A percentile compares a stretch with the other conserved stretches of the same genome.
Evolutionary conservation across 371 early-diverging fungal genomes (phyloP).

Genomic region (Syncephalastrum sp.): DNA sequence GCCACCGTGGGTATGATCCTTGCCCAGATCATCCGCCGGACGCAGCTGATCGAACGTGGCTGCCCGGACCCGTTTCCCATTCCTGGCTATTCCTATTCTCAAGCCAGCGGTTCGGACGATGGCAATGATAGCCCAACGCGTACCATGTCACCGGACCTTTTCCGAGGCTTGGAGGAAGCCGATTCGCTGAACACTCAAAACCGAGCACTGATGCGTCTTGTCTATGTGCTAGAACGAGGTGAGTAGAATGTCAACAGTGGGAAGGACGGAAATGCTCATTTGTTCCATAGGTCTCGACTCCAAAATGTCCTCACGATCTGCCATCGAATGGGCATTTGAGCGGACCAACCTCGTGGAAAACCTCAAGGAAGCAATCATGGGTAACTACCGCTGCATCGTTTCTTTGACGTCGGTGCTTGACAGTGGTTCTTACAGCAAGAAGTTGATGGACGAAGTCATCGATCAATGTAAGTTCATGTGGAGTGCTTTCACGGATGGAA

Average conservation of each 20-base stretch:
- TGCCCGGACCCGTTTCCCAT: constrained; percentile 48
- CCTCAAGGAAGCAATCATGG: constrained; percentile 61
- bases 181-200: constrained; percentile 49
- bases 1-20: constrained; percentile 68
- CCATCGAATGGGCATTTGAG: constrained; percentile 63
- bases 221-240: constrained; percentile 64
- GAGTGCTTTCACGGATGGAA: not conserved
- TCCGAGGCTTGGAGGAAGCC: constrained; percentile 42
- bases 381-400: constrained; percentile 60
- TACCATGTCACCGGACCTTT: constrained; percentile 23
- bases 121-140: constrained; percentile 9
- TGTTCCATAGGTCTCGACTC: constrained; percentile 26
- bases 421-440: constrained; percentile 53
- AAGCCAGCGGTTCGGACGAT: not conserved
- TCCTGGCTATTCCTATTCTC: constrained; percentile 30
- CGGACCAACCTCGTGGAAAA: constrained; percentile 54
- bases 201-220: constrained; percentile 51
- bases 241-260: not conserved
- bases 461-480: constrained; percentile 48
- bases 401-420: constrained; percentile 55
- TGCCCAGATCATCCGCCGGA: constrained; percentile 58
- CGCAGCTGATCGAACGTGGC: constrained; percentile 48
- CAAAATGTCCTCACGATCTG: constrained; percentile 42
- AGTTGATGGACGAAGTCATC: constrained; percentile 57
- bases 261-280: not conserved